A percentile compares a stretch with the other conserved stretches of the same genome.
phyloP scores from a whole-genome alignment of 2,329 filamentous ascomycete genomes.

The Xylariaceae sp. region DNA sequence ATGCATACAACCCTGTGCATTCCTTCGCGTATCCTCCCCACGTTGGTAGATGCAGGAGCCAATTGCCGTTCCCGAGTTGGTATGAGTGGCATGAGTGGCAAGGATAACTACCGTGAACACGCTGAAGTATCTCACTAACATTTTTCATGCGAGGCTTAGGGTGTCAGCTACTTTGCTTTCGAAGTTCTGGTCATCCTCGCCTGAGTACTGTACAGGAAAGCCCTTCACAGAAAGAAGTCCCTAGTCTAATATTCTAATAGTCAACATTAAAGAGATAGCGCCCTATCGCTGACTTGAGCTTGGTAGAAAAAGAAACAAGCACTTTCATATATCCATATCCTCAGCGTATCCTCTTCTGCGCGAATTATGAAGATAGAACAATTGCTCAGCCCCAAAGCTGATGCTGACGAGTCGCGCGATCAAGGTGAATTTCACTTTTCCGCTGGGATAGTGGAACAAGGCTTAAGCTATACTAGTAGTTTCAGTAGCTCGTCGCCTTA shows the following conservation, averaged over 20 bases:
- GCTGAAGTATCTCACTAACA: slow-evolving; percentile 17
- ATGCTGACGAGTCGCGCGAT: slow-evolving; percentile 5
- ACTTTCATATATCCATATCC: no score
- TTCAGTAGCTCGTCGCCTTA: slow-evolving; percentile 20
- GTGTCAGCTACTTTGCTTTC: background rate
- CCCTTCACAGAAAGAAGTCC: no score
- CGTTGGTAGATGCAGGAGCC: background rate
- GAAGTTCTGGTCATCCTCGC: background rate
- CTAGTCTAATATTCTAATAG: no score
- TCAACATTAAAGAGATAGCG: no score
- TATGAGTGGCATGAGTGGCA: slow-evolving; percentile 14
- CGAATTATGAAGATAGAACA: no score
- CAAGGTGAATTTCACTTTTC: no score
- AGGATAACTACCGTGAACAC: background rate
- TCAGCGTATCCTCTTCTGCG: no score
- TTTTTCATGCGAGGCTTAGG: slow-evolving; percentile 8
- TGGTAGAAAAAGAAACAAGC: no score
- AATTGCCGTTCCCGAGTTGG: slow-evolving; percentile 13
- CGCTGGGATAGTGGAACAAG: slow-evolving; percentile 17
- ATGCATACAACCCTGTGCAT: background rate
- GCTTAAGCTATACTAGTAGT: background rate
- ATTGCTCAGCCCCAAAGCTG: no score
- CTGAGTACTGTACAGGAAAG: no score
- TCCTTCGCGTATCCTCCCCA: slow-evolving; percentile 9
- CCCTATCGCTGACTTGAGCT: no score